Evolutionary conservation across 1,284 basidiomycete species (phyloP), one percentile per base, ranked within the genome.

Genomic region (Moesziomyces parantarcticus): DNA sequence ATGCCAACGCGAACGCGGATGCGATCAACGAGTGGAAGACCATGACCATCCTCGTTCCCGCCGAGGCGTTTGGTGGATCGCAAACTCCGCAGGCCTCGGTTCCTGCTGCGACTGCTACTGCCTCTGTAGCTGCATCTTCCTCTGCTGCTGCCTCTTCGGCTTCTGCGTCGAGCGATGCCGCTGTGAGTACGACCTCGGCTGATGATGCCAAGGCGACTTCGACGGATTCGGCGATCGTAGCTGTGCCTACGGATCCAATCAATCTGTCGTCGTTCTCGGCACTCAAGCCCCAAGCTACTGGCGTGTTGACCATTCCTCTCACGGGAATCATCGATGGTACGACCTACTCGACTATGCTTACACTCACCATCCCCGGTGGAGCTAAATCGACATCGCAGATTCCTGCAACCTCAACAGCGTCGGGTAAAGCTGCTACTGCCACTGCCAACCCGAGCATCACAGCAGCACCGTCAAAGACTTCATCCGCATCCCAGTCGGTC

Each of bases 1-100:
- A 50, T 39, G 45, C 47, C 21, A 47, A 22, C 36, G 47, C 44
- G 5, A 50, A 39, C 22, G 40, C 25, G 25, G 45, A 56, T 11
- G 58, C 44, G 10, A 53, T 50, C 14, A 46, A 26, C 5, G 65
- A 64, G 5, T 72, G 68, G 68, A 58, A 58, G 46, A 72, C 68
- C n/a, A 72, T 72, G 68, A 66, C 63, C 7, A 72, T 72, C 56
- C 42, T 72, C 1, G 68, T 72, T 1, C 62, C 68, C 3, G 68
- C 68, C 9, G 63, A 52, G 10, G 68, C 68, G 1, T 71, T 71
- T 29, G 58, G 61, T 25, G 62, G 60, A 13, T 42, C 32, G 5
- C 45, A 46, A 36, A 69, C 9, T 29, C 29, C 55, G 51, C 49
- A 61, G 42, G 29, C 46, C 47, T 48, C 47, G 14, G 14, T 52